phyloP scores from a whole-genome alignment of 2,329 filamentous ascomycete genomes.

The Chaetoscypha palmicola region DNA sequence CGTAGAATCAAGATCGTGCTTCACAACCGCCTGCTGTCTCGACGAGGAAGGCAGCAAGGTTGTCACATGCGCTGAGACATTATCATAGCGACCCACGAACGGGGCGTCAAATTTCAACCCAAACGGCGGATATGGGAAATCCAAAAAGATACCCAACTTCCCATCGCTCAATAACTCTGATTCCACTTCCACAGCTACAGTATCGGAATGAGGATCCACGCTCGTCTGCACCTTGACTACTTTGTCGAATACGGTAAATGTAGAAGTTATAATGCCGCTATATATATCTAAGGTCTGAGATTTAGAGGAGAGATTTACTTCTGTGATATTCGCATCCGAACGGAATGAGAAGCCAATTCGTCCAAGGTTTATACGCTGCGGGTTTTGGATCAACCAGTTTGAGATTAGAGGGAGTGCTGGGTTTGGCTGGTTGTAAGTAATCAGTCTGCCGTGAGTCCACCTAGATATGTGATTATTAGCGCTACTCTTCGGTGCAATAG shows the following conservation, averaged over 20 bases:
- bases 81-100: constrained; percentile 37
- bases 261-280: constrained; percentile 35
- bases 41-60: constrained; percentile 10
- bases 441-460: constrained; percentile 37
- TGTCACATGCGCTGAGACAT: constrained; percentile 35
- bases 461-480: too few relatives aligned
- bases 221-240: constrained; percentile 33
- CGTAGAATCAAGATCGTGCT: constrained; percentile 34
- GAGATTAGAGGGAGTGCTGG: constrained; percentile 34
- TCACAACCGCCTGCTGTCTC: constrained; percentile 29
- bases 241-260: constrained; percentile 30
- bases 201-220: constrained; percentile 35
- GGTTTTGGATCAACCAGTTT: constrained; percentile 46
- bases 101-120: constrained; percentile 39
- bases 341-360: constrained; percentile 36
- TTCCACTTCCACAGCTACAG: constrained; percentile 33
- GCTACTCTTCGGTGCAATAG: background rate
- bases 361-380: constrained; percentile 39
- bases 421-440: constrained; percentile 39
- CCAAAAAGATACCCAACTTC: constrained; percentile 34
- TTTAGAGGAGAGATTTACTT: constrained; percentile 27
- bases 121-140: constrained; percentile 36
- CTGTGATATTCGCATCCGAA: constrained; percentile 25
- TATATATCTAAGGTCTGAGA: constrained; percentile 34
- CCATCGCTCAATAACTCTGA: constrained; percentile 32